Conservation (phyloP, 2,329 filamentous ascomycete species). For the Davidsoniella eucalypti region DNA sequence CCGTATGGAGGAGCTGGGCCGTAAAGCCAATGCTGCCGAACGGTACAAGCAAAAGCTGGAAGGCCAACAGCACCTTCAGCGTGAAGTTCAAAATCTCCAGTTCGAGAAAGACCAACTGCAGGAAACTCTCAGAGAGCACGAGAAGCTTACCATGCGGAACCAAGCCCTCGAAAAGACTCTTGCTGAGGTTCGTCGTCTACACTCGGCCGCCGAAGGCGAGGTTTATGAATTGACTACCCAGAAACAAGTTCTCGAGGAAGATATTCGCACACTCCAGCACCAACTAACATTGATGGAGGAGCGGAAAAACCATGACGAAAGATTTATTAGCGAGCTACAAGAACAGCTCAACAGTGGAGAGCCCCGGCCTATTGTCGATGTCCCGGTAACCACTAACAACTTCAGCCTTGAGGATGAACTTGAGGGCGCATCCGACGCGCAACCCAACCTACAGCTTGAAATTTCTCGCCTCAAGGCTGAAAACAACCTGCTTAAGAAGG, state of each 20-base stretch:
- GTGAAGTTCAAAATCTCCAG: conserved; percentile 37
- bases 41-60: conserved; percentile 47
- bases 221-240: conserved; percentile 22
- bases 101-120: conserved; percentile 38
- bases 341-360: conserved; percentile 31
- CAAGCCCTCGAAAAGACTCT: conserved; percentile 22
- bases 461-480: conserved; percentile 44
- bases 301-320: conserved; percentile 33
- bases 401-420: conserved; percentile 45
- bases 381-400: conserved; percentile 8
- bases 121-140: conserved; percentile 25
- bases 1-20: conserved; percentile 39
- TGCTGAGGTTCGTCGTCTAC: conserved; percentile 19
- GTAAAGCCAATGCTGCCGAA: conserved; percentile 47
- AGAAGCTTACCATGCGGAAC: conserved; percentile 22
- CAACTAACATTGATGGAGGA: conserved; percentile 32
- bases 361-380: conserved; percentile 16
- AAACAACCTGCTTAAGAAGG: conserved; percentile 40
- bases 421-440: conserved; percentile 17
- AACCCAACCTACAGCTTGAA: conserved; percentile 30
- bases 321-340: conserved; percentile 40
- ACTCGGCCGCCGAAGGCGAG: conserved; percentile 12
- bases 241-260: conserved; percentile 29
- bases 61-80: conserved; percentile 34
- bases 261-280: conserved; percentile 28